A percentile compares a stretch with the other conserved stretches of the same genome.
Conservation (phyloP, 768 basidiomycete genomes). For the Daedaleopsis sinensis region DNA sequence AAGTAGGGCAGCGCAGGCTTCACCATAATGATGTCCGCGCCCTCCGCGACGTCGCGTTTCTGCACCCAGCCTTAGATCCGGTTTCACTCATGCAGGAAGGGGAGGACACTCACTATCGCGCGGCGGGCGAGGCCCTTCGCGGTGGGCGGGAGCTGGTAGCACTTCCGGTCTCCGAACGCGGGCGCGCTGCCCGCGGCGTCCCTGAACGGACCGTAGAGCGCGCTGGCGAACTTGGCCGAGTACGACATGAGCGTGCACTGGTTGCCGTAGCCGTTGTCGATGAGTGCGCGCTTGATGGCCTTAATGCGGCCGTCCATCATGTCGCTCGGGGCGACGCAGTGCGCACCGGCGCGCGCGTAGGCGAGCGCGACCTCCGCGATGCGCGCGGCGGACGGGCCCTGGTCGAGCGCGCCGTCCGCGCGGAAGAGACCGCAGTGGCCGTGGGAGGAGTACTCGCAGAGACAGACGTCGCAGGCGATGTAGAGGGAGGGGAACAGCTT, state of each 20-base stretch:
- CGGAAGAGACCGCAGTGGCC: constrained; percentile 92
- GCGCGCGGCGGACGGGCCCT: constrained; percentile 77
- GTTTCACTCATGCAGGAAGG: background rate
- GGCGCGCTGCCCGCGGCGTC: constrained; percentile 98
- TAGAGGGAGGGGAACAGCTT: constrained; percentile 81
- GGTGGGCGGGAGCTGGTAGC: constrained; percentile 93
- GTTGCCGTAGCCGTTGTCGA: constrained; percentile 85
- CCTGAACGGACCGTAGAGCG: constrained; percentile 96
- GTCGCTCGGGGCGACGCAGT: constrained; percentile 97
- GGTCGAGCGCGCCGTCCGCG: constrained; percentile 75
- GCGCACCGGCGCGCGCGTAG: constrained; percentile 95
- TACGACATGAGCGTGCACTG: constrained; percentile 94
- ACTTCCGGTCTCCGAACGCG: constrained; percentile 93
- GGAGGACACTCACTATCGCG: constrained; percentile 73
- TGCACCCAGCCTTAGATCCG: constrained; percentile 34
- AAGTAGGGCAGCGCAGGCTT: constrained; percentile 97
- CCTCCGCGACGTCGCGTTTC: constrained; percentile 88
- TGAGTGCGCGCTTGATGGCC: constrained; percentile 84
- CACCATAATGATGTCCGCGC: constrained; percentile 99
- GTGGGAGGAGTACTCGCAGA: constrained; percentile 99
- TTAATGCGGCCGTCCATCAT: constrained; percentile 99
- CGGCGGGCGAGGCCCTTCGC: constrained; percentile 90
- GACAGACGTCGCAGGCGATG: constrained; percentile 93
- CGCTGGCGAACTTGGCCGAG: constrained; percentile 96
- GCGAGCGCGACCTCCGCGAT: constrained; percentile 90